A percentile compares a stretch with the other conserved stretches of the same genome.
phyloP scores from a whole-genome alignment of 306 rosid species.

The Cercis canadensis region DNA sequence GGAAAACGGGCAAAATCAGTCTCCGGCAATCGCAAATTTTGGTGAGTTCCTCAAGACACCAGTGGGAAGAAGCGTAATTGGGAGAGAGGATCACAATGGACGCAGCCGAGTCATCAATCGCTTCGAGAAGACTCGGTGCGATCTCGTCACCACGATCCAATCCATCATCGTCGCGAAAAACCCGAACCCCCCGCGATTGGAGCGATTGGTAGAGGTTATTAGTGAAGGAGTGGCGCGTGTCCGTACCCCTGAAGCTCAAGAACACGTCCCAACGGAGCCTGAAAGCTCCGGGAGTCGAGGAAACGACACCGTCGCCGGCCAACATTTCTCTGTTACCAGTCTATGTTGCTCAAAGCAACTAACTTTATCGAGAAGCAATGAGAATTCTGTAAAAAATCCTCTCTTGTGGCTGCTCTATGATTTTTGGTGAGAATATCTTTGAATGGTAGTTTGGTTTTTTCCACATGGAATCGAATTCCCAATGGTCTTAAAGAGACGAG shows the following conservation, averaged over 20 bases:
- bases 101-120: slow-evolving; percentile 66
- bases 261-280: slow-evolving; percentile 68
- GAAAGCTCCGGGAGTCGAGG: slow-evolving; percentile 37
- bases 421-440: too few species aligned
- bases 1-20: slow-evolving; percentile 60
- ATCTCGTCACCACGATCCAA: slow-evolving; percentile 53
- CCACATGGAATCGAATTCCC: too few species aligned
- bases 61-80: slow-evolving; percentile 49
- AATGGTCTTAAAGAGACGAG: too few species aligned
- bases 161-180: slow-evolving; percentile 53
- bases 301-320: background rate
- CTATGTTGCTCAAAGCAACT: too few species aligned
- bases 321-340: slow-evolving; percentile 16
- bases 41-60: slow-evolving; percentile 62
- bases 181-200: slow-evolving; percentile 38
- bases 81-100: slow-evolving; percentile 51
- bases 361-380: too few species aligned
- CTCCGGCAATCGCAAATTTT: slow-evolving; percentile 50
- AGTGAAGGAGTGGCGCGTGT: slow-evolving; percentile 46
- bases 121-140: slow-evolving; percentile 49
- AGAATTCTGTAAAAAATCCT: too few species aligned
- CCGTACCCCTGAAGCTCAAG: slow-evolving; percentile 60
- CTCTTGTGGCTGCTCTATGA: too few species aligned
- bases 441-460: too few species aligned
- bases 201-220: slow-evolving; percentile 43